These are phyloP conservation scores for Fusarium concolor DNA, from an alignment of 2,329 filamentous ascomycete species.

Conservation along the genomic window DNA sequence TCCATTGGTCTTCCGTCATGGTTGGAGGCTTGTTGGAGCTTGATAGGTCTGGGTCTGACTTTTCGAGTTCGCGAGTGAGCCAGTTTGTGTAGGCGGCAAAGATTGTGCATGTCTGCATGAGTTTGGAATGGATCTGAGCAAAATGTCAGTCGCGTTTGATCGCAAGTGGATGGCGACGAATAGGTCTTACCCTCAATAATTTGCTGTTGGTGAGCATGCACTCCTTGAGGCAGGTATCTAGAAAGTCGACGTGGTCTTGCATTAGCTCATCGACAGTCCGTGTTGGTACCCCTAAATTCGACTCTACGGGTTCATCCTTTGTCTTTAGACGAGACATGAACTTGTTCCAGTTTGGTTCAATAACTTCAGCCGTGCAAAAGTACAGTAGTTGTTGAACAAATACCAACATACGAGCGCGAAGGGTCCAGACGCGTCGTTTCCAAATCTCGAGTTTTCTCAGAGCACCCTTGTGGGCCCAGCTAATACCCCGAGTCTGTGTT, in stretches of 20 bases:
- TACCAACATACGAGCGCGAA: conserved; percentile 93
- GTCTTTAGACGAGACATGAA: conserved; percentile 88
- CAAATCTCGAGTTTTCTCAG: conserved; percentile 83
- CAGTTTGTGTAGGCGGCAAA: conserved; percentile 92
- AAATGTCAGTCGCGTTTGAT: conserved; percentile 22
- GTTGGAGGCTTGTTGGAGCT: conserved; percentile 67
- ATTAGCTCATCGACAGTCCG: conserved; percentile 96
- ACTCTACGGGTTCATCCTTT: conserved; percentile 57
- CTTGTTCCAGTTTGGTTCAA: conserved; percentile 96
- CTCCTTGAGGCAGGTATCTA: conserved; percentile 97
- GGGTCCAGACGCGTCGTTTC: conserved; percentile 92
- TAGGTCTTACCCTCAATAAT: conserved; percentile 77
- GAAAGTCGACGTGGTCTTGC: conserved; percentile 98
- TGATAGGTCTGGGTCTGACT: conserved; percentile 82
- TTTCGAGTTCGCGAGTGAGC: conserved; percentile 85
- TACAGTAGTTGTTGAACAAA: conserved; percentile 98
- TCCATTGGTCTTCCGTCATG: conserved; percentile 72
- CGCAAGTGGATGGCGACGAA: background rate
- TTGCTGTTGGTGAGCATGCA: conserved; percentile 99
- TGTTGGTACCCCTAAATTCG: conserved; percentile 52
- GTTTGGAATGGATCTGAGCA: conserved; percentile 89
- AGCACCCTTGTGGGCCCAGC: conserved; percentile 85
- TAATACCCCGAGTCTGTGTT: conserved; percentile 82
- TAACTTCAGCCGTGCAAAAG: conserved; percentile 96
- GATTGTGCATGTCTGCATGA: conserved; percentile 95